phyloP scores from a whole-genome alignment of 1,139 yeast genomes.

The Lizanozyma gosingica region DNA sequence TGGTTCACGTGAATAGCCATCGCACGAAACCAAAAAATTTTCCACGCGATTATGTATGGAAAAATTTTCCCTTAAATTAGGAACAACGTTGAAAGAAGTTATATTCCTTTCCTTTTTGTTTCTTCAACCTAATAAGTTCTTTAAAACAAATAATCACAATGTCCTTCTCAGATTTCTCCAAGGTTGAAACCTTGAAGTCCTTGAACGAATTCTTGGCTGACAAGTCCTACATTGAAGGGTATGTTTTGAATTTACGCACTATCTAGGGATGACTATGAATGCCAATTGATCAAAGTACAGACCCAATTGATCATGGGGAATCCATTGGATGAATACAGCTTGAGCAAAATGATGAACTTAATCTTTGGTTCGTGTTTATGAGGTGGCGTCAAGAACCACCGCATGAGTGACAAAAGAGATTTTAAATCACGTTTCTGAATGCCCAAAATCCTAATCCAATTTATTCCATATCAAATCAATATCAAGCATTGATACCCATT shows the following conservation, averaged over 20 bases:
- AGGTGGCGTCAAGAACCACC: conserved; percentile 92
- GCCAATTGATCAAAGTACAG: no score
- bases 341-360: conserved; percentile 50
- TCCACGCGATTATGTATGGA: not conserved
- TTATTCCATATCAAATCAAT: no score
- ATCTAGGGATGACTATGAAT: no score
- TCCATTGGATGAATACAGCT: not conserved
- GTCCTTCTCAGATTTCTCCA: conserved; percentile 77
- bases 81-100: not conserved
- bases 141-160: conserved; percentile 18
- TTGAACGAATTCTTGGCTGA: conserved; percentile 84
- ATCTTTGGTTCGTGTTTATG: conserved; percentile 94
- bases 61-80: not conserved
- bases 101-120: not conserved
- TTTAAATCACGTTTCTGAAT: conserved; percentile 36
- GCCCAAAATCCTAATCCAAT: no score
- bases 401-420: conserved; percentile 70
- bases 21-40: not conserved
- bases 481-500: no score
- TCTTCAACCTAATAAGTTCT: not conserved
- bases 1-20: not conserved
- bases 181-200: conserved; percentile 72
- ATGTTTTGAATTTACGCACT: conserved; percentile 41
- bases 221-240: conserved; percentile 93
- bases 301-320: no score